Evolutionary conservation across 805 yeast species (phyloP).

Genomic region (Wickerhamiella cacticola): DNA sequence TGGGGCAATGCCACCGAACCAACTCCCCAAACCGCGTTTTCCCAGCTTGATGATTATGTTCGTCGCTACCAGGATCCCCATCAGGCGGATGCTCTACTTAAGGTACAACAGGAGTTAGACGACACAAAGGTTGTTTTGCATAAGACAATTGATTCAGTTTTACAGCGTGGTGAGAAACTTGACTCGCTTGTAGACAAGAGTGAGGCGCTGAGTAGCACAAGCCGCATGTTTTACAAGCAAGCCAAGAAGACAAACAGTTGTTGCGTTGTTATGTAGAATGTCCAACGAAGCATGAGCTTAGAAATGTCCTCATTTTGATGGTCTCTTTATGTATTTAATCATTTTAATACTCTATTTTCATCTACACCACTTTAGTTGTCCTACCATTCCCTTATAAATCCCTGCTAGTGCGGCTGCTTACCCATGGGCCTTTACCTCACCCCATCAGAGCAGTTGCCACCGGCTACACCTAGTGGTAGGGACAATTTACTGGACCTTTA

Average conservation of each 20-base stretch:
- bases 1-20: constrained; percentile 41
- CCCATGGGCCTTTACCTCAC: constrained; percentile 14
- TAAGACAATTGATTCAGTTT: constrained; percentile 85
- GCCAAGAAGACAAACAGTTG: constrained; percentile 92
- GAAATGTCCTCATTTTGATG: background rate
- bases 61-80: constrained; percentile 88
- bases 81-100: constrained; percentile 94
- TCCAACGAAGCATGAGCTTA: background rate
- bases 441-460: background rate
- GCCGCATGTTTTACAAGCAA: constrained; percentile 91
- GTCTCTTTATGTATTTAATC: background rate
- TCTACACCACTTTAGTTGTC: background rate
- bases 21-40: constrained; percentile 40
- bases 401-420: background rate
- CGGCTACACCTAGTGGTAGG: constrained; percentile 30
- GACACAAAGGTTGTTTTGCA: constrained; percentile 94
- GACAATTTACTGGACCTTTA: constrained; percentile 52
- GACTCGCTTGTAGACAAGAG: constrained; percentile 92
- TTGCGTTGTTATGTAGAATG: constrained; percentile 46
- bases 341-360: background rate
- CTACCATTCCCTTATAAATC: background rate
- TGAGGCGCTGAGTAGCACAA: constrained; percentile 76
- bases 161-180: constrained; percentile 92
- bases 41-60: constrained; percentile 56
- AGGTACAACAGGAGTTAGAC: constrained; percentile 94